phyloP scores from a whole-genome alignment of 176 grass and related monocot genomes.

The Secale cereale region DNA sequence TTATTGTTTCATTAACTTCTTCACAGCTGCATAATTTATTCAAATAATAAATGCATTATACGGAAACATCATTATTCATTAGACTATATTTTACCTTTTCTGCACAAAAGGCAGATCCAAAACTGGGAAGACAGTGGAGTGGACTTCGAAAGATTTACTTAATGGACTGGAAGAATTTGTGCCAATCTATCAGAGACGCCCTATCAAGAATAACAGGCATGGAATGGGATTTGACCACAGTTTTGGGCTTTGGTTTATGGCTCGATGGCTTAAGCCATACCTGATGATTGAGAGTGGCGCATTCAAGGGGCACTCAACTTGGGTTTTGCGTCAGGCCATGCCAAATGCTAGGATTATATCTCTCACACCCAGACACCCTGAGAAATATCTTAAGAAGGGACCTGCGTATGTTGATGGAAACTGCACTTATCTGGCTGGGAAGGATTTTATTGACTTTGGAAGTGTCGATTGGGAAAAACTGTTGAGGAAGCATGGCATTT shows the following conservation, averaged over 20 bases:
- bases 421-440: conserved; percentile 87
- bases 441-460: conserved; percentile 85
- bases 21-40: no score
- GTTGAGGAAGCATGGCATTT: conserved; percentile 68
- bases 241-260: conserved; percentile 96
- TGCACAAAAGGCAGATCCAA: conserved; percentile 54
- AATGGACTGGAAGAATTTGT: conserved; percentile 82
- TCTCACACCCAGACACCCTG: conserved; percentile 74
- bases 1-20: no score
- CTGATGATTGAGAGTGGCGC: conserved; percentile 95
- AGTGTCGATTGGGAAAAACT: conserved; percentile 65
- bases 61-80: no score
- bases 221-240: conserved; percentile 96
- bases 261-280: conserved; percentile 79
- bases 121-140: conserved; percentile 60
- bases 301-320: conserved; percentile 90
- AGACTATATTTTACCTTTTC: no score
- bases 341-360: conserved; percentile 69
- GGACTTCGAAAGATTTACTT: conserved; percentile 68
- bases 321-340: conserved; percentile 87
- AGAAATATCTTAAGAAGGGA: conserved; percentile 86
- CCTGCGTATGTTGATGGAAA: conserved; percentile 91
- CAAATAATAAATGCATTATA: no score
- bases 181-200: conserved; percentile 76
- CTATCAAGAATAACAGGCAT: conserved; percentile 88